A percentile compares a stretch with the other conserved stretches of the same genome.
Evolutionary conservation across 805 yeast species (phyloP).

Genomic region (Metschnikowia bowlesiae): DNA sequence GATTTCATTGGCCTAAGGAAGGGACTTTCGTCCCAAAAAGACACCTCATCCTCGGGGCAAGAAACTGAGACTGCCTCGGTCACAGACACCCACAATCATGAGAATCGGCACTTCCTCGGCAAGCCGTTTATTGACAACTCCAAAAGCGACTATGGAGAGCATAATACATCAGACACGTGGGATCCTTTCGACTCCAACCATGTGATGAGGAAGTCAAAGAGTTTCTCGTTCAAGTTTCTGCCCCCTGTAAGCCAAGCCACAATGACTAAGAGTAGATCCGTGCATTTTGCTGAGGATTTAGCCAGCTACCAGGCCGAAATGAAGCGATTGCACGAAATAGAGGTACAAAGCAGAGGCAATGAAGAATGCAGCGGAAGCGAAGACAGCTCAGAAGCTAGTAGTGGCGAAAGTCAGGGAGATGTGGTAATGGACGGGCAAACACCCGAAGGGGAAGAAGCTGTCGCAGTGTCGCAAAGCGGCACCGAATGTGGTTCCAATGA

Average conservation of each 20-base stretch:
- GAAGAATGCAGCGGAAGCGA: neutral
- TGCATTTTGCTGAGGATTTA: constrained; percentile 15
- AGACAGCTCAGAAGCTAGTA: neutral
- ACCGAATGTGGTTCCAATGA: neutral
- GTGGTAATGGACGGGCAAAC: neutral
- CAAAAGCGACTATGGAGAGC: neutral
- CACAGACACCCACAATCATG: constrained; percentile 7
- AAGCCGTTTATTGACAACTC: constrained; percentile 4
- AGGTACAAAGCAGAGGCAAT: neutral
- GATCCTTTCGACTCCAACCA: constrained; percentile 12
- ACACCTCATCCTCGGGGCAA: constrained; percentile 5
- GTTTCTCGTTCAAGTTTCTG: constrained; percentile 9
- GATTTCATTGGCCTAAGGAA: neutral
- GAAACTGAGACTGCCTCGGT: constrained; percentile 9
- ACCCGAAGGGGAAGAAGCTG: neutral
- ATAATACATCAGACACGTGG: constrained; percentile 2
- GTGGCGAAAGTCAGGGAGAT: neutral
- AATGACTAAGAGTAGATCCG: constrained; percentile 15
- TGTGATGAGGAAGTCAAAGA: constrained; percentile 9
- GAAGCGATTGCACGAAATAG: neutral
- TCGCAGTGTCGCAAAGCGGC: neutral
- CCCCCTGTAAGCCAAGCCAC: neutral
- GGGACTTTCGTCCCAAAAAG: neutral
- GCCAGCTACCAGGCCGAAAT: constrained; percentile 9
- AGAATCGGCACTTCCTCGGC: constrained; percentile 11